Evolutionary conservation across 768 basidiomycete species (phyloP), one percentile per base, ranked within the genome.

Genomic region (Lentinula detonsa): DNA sequence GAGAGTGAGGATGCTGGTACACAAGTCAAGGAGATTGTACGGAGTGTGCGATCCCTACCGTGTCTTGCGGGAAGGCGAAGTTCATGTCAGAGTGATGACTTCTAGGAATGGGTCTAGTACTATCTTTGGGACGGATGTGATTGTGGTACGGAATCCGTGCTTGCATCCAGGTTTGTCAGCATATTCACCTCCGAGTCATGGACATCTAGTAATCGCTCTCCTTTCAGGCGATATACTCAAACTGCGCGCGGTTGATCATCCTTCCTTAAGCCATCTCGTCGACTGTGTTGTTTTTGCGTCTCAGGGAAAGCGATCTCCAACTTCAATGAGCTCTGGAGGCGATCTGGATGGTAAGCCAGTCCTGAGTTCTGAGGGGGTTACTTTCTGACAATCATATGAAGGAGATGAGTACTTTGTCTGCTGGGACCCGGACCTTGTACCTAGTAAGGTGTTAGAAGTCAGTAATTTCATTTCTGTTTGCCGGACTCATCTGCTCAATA

Each of bases 201-300:
- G 21, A 16, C 35, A 28, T 3, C 39, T 45, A 35, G 33, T 40
- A 40, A 34, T 4, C 5, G 31, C 45, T 50, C 31, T 8, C 48
- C 15, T 52, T 35, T 5, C 49, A 84, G 85, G 87, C 18, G 86
- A 88, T 67, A 84, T 83, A 61, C 67, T 88, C 56, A 89, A 88
- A 65, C 74, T 88, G 0, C 74, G 85, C 9, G 87, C 86, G 0
- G 85, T 83, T 1, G 68, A 81, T 54, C 72, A 82, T 61, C 75
- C 77, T 2, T 67, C 74, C 15, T 69, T 88, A 15, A 66, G 76
- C 5, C 85, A 88, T 66, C 76, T 88, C 0, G 77, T 85, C 0
- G 87, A 89, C 59, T 89, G 86, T 61, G 72, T 89, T 16, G 85
- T 89, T 2, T 89, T 89, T 63, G 82, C 87, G 1, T 78, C 81